phyloP scores from a whole-genome alignment of 148 eudicot genomes.

The Spergularia marina region DNA sequence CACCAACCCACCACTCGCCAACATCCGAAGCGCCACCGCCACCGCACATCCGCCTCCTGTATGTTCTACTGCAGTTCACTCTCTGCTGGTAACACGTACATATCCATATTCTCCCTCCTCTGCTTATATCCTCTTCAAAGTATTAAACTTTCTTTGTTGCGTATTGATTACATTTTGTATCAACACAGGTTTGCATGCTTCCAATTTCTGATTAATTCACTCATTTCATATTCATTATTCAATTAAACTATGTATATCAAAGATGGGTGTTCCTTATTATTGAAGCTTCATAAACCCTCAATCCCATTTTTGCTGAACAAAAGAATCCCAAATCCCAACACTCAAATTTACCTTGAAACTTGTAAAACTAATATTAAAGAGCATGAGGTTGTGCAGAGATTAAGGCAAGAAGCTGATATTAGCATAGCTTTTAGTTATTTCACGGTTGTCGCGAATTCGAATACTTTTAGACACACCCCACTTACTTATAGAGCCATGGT shows the following conservation, averaged over 20 bases:
- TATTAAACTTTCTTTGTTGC: not conserved
- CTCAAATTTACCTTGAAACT: slow-evolving; percentile 20
- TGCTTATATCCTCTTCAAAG: not conserved
- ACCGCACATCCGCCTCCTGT: too few relatives aligned
- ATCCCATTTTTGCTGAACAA: slow-evolving; percentile 71
- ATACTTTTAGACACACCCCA: slow-evolving; percentile 59
- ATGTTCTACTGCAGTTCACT: too few relatives aligned
- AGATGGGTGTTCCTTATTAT: slow-evolving; percentile 67
- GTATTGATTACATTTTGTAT: too few relatives aligned
- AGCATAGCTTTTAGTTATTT: slow-evolving; percentile 57
- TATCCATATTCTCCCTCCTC: not conserved
- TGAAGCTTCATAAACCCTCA: slow-evolving; percentile 58
- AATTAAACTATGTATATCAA: slow-evolving; percentile 54
- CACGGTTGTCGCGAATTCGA: slow-evolving; percentile 51
- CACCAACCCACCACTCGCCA: too few relatives aligned
- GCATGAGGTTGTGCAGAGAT: slow-evolving; percentile 46
- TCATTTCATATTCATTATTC: not conserved
- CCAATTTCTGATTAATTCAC: not conserved
- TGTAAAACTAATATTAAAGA: slow-evolving; percentile 34
- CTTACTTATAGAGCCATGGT: slow-evolving; percentile 68
- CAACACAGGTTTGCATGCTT: too few relatives aligned
- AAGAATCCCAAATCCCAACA: slow-evolving; percentile 35
- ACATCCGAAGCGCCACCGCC: too few relatives aligned
- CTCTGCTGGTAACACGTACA: too few relatives aligned
- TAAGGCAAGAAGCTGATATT: slow-evolving; percentile 47